Conservation (phyloP, 306 rosid species). For the Vigna reflexopilosa region DNA sequence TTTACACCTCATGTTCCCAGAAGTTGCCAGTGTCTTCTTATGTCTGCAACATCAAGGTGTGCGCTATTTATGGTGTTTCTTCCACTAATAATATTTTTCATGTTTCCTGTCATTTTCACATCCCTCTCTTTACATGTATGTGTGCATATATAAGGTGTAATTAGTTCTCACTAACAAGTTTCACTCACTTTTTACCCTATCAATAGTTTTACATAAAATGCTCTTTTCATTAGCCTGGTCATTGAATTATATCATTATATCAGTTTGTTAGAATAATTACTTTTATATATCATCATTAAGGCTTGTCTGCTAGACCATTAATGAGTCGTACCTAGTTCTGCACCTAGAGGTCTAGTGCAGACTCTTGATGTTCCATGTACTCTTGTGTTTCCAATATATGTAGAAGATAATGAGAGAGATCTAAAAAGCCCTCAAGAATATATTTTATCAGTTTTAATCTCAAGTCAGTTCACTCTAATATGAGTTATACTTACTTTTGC, state of each 20-base stretch:
- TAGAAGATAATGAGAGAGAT: too few species aligned
- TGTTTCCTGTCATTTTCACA: not conserved
- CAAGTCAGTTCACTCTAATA: not conserved
- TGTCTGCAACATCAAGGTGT: slow-evolving; percentile 97
- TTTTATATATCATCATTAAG: too few species aligned
- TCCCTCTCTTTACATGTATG: not conserved
- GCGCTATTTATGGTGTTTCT: slow-evolving; percentile 46
- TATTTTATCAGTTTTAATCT: too few species aligned
- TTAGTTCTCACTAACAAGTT: not conserved
- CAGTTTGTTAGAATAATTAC: not conserved
- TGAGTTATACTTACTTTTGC: not conserved
- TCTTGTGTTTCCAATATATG: too few species aligned
- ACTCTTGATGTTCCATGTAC: too few species aligned
- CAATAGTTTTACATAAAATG: not conserved
- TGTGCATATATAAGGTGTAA: not conserved
- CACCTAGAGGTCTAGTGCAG: too few species aligned
- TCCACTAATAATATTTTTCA: slow-evolving; percentile 13
- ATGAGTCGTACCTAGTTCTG: too few species aligned
- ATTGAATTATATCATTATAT: not conserved
- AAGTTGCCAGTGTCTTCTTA: slow-evolving; percentile 92
- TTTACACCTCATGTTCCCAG: slow-evolving; percentile 80
- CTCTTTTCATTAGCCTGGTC: not conserved
- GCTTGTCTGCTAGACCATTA: too few species aligned
- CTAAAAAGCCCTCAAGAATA: too few species aligned
- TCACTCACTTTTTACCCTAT: not conserved